Evolutionary conservation across 2,329 filamentous ascomycete species (phyloP).

Genomic region (Cladosporium velox): DNA sequence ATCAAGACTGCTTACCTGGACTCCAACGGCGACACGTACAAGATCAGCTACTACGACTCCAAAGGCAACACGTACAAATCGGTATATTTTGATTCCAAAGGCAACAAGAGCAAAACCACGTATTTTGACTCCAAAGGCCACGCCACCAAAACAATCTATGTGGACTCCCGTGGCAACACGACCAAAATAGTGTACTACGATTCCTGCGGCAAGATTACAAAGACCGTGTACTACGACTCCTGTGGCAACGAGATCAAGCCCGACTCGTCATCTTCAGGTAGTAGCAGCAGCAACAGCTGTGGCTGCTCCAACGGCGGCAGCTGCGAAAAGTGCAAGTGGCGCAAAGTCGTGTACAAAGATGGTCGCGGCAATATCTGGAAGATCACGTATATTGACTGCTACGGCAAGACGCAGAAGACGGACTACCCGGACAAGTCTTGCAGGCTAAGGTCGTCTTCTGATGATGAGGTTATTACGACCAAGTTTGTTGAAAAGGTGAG

Average conservation of each 20-base stretch:
- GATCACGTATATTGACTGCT: not conserved
- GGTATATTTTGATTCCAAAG: not conserved
- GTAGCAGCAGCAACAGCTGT: not conserved
- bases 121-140: not conserved
- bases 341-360: not conserved
- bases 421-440: not conserved
- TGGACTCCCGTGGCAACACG: not conserved
- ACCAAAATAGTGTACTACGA: conserved; percentile 1
- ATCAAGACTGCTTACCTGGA: not conserved
- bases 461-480: not conserved
- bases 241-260: conserved; percentile 2
- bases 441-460: not conserved
- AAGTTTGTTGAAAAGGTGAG: not conserved
- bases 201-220: not conserved
- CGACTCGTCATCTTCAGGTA: not conserved
- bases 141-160: not conserved
- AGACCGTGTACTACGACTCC: not conserved
- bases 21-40: not conserved
- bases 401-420: not conserved
- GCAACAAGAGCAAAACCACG: not conserved
- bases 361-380: not conserved
- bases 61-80: conserved; percentile 10
- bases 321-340: not conserved
- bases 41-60: conserved; percentile 8
- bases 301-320: not conserved